These are phyloP conservation scores for Pseudofabraea citricarpa DNA, from an alignment of 2,329 filamentous ascomycete species.

Conservation along the genomic window DNA sequence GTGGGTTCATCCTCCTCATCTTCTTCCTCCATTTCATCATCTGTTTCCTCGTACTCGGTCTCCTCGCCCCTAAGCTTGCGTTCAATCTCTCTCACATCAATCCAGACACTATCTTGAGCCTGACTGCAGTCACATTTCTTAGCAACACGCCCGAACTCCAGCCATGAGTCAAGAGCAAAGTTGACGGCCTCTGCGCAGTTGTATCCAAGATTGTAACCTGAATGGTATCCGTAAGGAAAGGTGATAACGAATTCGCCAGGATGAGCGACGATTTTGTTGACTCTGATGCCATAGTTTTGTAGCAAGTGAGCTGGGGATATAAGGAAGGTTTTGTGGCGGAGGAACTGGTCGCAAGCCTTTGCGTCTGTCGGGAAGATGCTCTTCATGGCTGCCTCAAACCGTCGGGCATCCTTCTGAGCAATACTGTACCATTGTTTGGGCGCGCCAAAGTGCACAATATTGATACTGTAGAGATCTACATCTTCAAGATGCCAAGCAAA, in stretches of 20 bases:
- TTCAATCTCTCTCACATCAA: conserved; percentile 93
- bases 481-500: conserved; percentile 99
- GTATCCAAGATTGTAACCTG: conserved; percentile 95
- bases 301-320: conserved; percentile 87
- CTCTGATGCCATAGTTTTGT: conserved; percentile 87
- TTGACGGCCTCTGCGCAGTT: conserved; percentile 99
- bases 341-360: conserved; percentile 92
- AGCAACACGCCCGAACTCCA: conserved; percentile 90
- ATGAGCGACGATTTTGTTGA: conserved; percentile 92
- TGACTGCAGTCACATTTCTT: conserved; percentile 96
- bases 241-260: conserved; percentile 98
- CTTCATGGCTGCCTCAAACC: conserved; percentile 93
- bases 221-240: conserved; percentile 97
- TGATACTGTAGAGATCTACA: conserved; percentile 98
- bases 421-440: conserved; percentile 99
- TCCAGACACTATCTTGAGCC: conserved; percentile 96
- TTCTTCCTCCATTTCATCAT: conserved; percentile 64
- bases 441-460: conserved; percentile 97
- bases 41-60: conserved; percentile 76
- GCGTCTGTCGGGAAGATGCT: conserved; percentile 91
- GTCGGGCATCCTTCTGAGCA: conserved; percentile 86
- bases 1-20: conserved; percentile 61
- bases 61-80: conserved; percentile 88
- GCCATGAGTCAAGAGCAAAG: conserved; percentile 91
- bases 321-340: conserved; percentile 95